Base-by-base conservation (phyloP, 139 green algal genomes). In the Chlamydomonas urium region DNA sequence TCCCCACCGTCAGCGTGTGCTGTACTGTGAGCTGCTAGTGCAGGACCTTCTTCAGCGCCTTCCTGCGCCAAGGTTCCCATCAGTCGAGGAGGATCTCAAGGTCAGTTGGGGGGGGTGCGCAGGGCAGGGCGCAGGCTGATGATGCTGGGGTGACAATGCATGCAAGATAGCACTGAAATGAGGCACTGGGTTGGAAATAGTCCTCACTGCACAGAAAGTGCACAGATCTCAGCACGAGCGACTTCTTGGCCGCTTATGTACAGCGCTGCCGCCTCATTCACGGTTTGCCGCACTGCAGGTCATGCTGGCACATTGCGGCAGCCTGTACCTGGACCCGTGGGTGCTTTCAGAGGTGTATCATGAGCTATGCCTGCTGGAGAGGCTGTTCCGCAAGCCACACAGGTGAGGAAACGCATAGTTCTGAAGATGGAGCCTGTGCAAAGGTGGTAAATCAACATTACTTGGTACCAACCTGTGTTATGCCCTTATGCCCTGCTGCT, bases 11-110 rank as follows among this genome's bases (percentile, higher is more conserved):
- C 91, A 96, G 79, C 83, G 91, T 1, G 88, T 93, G 4, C 81
- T 90, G 57, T 96, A 96, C 81, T 93, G 88, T 71, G 65, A 92
- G 68, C 84, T 95, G 4, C 79, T 95, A 69, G 77, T 92, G 4
- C 8, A n/a, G 3, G 90, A 95, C 72, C 91, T 93, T 50, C 72
- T 93, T 33, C 85, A 88, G 83, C 79, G 90, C 4, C 69, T 88
- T 1, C 80, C 79, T 37, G 79, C 66, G 31, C 71, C 81, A 33
- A 75, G 87, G 14, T 92, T 92, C 53, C 87, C 89, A 8, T 76
- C 83, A 33, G 92, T 95, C 21, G 81, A 91, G 58, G 86, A 92
- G 66, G 88, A 93, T 69, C 76, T 93, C 59, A 70, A 78, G 47
- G 87, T 95, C 87, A 37, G 69, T 38, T 45, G 31, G 37, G 28